Base-by-base conservation (phyloP, 2,329 filamentous ascomycete genomes). In the Clarireedia paspali region DNA sequence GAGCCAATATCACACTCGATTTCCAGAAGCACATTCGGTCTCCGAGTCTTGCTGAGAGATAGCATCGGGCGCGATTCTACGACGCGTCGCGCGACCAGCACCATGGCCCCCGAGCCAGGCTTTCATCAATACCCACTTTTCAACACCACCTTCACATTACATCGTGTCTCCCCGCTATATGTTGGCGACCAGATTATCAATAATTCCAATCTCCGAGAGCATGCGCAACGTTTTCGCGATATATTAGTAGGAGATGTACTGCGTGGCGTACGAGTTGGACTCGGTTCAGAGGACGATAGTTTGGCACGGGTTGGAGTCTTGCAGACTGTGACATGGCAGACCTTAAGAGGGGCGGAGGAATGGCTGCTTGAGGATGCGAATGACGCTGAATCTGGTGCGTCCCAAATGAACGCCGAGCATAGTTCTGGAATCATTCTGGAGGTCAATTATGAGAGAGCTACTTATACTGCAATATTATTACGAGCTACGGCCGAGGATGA, bases 151-250 rank as follows among this genome's bases (percentile, higher is more conserved):
- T 76, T 73, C 64, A 69, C 64, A 24, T 64, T 75, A 56, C 73
- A 74, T 58, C 73, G 75, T 57, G 54, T 74, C 12, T 76, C 75
- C n/a, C 74, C 75, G 4, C 69, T 77, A 15, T 72, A 75, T 63
- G 70, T 71, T 49, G 70, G 71, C 57, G 42, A 59, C 2, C 27
- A 64, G 0, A 66, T 72, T 5, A 66, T 75, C 45, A 54, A 66
- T 53, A 66, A 68, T n/a, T 56, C 58, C 4, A 58, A 61, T 42
- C 67, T 76, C 2, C 62, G 63, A 7, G 62, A 68, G 20, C 70
- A 76, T 59, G 71, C 74, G 24, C 70, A 67, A 40, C 69, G 69
- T 6, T 67, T 77, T 24, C 68, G 68, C 45, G 74, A 76, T 52
- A 69, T 75, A 54, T 66, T 77, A 15, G 71, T 70, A 47, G 73